Conservation (phyloP, 768 basidiomycete species). For the Hypholoma fasciculare region DNA sequence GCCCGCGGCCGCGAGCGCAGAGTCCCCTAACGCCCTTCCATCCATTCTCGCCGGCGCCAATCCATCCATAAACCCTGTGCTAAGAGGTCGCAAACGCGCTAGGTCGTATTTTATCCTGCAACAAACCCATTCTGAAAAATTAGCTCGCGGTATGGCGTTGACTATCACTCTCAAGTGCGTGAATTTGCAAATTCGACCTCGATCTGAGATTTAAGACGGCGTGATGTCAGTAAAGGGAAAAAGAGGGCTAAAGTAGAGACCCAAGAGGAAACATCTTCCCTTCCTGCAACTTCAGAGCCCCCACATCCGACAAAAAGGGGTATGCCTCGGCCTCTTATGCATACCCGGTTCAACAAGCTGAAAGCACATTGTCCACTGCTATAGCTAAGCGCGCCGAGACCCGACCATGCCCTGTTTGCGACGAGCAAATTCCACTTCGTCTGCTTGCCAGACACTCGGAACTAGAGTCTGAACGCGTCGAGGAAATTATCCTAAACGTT, state of each 20-base stretch:
- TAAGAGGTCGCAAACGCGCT: constrained; percentile 1
- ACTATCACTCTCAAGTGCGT: constrained; percentile 35
- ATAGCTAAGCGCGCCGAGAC: constrained; percentile 76
- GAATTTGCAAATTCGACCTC: constrained; percentile 10
- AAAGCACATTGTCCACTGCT: not conserved
- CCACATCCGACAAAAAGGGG: constrained; percentile 48
- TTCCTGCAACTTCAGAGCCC: constrained; percentile 32
- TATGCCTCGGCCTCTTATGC: constrained; percentile 26
- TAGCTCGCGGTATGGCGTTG: constrained; percentile 18
- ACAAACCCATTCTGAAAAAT: constrained; percentile 3
- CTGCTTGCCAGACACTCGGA: constrained; percentile 64
- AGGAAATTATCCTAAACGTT: constrained; percentile 63
- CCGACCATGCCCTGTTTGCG: constrained; percentile 71
- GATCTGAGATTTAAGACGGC: constrained; percentile 6
- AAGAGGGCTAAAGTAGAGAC: constrained; percentile 38
- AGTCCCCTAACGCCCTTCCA: constrained; percentile 13
- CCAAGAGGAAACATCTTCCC: constrained; percentile 34
- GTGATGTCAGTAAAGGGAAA: constrained; percentile 36
- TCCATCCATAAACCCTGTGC: constrained; percentile 31
- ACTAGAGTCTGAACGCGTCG: constrained; percentile 68
- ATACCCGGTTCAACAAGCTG: constrained; percentile 4
- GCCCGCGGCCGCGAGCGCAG: not conserved
- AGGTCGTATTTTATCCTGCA: constrained; percentile 13
- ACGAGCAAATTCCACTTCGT: constrained; percentile 70
- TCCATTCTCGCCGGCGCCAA: constrained; percentile 27